phyloP scores from a whole-genome alignment of 2,329 filamentous ascomycete species.

The Fusarium goolgardi region DNA sequence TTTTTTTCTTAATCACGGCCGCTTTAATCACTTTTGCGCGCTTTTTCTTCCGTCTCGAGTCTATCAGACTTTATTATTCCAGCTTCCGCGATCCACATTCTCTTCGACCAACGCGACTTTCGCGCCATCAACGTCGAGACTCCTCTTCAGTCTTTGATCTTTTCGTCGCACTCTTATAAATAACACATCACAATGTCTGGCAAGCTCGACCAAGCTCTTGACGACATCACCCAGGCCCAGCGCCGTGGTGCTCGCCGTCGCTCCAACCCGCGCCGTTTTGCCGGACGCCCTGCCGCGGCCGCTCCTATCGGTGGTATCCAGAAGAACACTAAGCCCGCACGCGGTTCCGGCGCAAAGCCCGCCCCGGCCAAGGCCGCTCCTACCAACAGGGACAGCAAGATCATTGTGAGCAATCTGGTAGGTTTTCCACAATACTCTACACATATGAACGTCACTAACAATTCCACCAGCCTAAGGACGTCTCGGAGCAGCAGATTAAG shows the following conservation, averaged over 20 bases:
- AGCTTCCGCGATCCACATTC: constrained; percentile 28
- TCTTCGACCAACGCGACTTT: constrained; percentile 25
- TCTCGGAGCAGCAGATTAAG: constrained; percentile 98
- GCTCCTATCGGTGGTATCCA: constrained; percentile 87
- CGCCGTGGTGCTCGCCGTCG: constrained; percentile 68
- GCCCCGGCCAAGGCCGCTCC: constrained; percentile 72
- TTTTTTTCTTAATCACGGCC: constrained; percentile 24
- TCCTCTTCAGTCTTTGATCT: constrained; percentile 38
- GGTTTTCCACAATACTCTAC: constrained; percentile 51
- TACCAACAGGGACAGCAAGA: constrained; percentile 84
- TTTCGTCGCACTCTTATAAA: constrained; percentile 32
- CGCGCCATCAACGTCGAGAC: constrained; percentile 25
- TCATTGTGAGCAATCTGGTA: constrained; percentile 99
- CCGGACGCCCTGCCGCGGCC: constrained; percentile 64
- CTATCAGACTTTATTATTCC: constrained; percentile 15
- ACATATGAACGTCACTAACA: constrained; percentile 59
- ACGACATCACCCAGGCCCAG: constrained; percentile 91
- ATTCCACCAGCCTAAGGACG: constrained; percentile 82
- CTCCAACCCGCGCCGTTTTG: constrained; percentile 61
- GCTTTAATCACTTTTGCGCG: constrained; percentile 32
- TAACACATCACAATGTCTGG: constrained; percentile 76
- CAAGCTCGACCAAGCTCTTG: constrained; percentile 97
- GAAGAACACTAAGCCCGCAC: constrained; percentile 76
- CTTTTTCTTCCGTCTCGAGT: constrained; percentile 31
- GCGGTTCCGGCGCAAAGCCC: constrained; percentile 69